Percentiles rank a stretch among this genome's conserved stretches.
These are phyloP conservation scores for Pyronema domesticum DNA, from an alignment of 495 filamentous ascomycete genomes.

Conservation along the genomic window DNA sequence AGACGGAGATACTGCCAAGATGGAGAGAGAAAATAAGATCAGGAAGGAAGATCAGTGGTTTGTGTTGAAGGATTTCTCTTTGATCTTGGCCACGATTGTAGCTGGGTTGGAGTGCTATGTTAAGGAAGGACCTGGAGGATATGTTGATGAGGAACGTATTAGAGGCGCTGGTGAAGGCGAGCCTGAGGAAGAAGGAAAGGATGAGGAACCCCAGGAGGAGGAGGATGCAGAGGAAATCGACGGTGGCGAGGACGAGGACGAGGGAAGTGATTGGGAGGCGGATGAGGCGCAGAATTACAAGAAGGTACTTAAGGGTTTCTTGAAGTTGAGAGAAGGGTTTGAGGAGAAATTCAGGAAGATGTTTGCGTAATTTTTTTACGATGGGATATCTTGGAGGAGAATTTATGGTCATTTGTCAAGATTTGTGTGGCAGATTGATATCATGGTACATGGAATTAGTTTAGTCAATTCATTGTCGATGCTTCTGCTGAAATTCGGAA, in stretches of 20 bases:
- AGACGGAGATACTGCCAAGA: conserved; percentile 40
- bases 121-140: conserved; percentile 28
- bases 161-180: conserved; percentile 24
- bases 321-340: conserved; percentile 39
- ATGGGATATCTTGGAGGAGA: neutral
- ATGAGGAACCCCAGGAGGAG: conserved; percentile 25
- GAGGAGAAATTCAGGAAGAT: conserved; percentile 48
- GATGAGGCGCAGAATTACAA: conserved; percentile 27
- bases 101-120: conserved; percentile 38
- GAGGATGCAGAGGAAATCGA: conserved; percentile 12
- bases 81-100: conserved; percentile 48
- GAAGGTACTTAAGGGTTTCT: conserved; percentile 40
- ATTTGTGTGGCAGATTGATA: too few species aligned
- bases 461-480: too few species aligned
- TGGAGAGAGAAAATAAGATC: conserved; percentile 43
- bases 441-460: too few species aligned
- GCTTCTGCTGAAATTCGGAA: too few species aligned
- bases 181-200: conserved; percentile 15
- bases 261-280: conserved; percentile 12
- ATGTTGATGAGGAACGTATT: conserved; percentile 28
- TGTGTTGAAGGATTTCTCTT: conserved; percentile 43
- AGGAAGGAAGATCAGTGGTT: conserved; percentile 50
- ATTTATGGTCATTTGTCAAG: too few species aligned
- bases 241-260: conserved; percentile 4
- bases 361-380: conserved; percentile 26